Base-by-base conservation (phyloP, 805 yeast species). In the Limtongozyma cylindracea region DNA sequence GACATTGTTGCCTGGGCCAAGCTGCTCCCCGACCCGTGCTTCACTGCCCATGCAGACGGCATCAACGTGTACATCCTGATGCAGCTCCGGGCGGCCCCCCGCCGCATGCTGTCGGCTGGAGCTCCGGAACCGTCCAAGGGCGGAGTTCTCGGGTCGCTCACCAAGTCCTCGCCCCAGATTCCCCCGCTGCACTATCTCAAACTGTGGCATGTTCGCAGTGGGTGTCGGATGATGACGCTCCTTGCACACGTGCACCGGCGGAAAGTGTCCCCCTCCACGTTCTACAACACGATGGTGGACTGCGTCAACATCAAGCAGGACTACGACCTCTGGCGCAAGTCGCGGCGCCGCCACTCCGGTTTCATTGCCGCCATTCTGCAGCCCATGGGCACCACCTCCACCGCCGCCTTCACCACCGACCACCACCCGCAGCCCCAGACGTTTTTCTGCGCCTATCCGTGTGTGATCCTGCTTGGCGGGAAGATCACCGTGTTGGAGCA, bases 381-480 rank as follows among this genome's bases (percentile, higher is more conserved):
- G 18, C 30, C 1, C 23, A 19, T 16, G 28, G 15, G 6, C 15
- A 6, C 5, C 6, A 13, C 6, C 15, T 5, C 15, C 15, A 13
- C 34, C 6, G 38, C 42, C 9, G 29, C 41, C 30, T 35, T 62
- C 60, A n/a, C n/a, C n/a, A n/a, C n/a, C n/a, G n/a, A n/a, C n/a
- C n/a, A n/a, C n/a, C n/a, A n/a, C n/a, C n/a, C n/a, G n/a, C n/a
- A n/a, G n/a, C n/a, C n/a, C n/a, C n/a, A n/a, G n/a, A n/a, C n/a
- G n/a, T 41, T 56, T 65, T 65, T 84, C 28, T 82, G 96, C 38
- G 72, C 73, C 29, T 80, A 56, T 31, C 94, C 95, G 2, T 80
- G 74, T 37, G 45, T 78, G 23, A 45, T 84, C 12, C 67, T 91
- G 0, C 42, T 84, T 26, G 94, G 91, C 0, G 59, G 78, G 1